Conservation (phyloP, 2,329 filamentous ascomycete genomes). For the Calonectria multiphialidica region DNA sequence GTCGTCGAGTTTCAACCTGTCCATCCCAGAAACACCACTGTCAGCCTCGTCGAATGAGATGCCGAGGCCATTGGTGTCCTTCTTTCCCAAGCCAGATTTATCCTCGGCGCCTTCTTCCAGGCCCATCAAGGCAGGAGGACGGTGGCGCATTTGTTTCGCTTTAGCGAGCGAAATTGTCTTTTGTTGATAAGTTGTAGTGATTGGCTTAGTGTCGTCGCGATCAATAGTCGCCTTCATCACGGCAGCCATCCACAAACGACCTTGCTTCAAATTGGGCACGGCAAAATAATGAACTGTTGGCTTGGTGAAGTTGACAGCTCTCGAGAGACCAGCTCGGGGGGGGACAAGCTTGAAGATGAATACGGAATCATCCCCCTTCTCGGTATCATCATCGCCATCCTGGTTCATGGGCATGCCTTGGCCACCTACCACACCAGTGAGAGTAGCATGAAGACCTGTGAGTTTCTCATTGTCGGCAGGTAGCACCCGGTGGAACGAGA, state of each 20-base stretch:
- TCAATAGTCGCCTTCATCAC: constrained; percentile 99
- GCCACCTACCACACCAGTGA: constrained; percentile 81
- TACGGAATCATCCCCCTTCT: constrained; percentile 75
- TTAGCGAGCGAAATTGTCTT: constrained; percentile 95
- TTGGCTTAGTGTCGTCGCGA: constrained; percentile 81
- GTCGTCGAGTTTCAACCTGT: constrained; percentile 54
- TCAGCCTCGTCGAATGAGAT: constrained; percentile 57
- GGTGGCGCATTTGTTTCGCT: constrained; percentile 87
- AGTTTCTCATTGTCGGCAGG: constrained; percentile 92
- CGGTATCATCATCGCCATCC: constrained; percentile 45
- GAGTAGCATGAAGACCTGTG: constrained; percentile 89
- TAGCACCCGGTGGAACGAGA: constrained; percentile 96
- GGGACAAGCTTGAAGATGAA: constrained; percentile 99
- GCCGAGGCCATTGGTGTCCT: constrained; percentile 53
- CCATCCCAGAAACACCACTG: constrained; percentile 57
- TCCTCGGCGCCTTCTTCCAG: constrained; percentile 60
- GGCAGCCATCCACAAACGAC: constrained; percentile 97
- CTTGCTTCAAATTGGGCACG: constrained; percentile 88
- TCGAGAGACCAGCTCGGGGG: constrained; percentile 86
- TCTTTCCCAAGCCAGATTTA: constrained; percentile 36
- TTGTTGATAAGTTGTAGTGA: constrained; percentile 95
- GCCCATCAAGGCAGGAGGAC: constrained; percentile 89
- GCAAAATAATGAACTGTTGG: constrained; percentile 98
- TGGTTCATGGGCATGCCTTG: constrained; percentile 65
- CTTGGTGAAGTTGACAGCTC: constrained; percentile 97